These are phyloP conservation scores for Tylopilus vinaceipallidus DNA, from an alignment of 768 basidiomycete genomes.

Conservation along the genomic window DNA sequence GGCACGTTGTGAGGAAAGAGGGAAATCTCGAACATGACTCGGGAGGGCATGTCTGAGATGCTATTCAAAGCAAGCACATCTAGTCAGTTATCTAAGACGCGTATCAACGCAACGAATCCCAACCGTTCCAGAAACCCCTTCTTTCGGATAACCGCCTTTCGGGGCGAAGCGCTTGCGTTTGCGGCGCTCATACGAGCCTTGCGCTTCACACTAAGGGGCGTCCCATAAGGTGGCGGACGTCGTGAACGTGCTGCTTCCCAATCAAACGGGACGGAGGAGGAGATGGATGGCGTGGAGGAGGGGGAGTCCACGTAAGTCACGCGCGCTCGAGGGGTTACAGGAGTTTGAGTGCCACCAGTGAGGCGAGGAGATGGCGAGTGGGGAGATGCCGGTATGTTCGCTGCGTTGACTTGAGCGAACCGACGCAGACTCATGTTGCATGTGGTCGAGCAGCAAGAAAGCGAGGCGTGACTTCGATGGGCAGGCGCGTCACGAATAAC, in stretches of 20 bases:
- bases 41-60: slow-evolving; percentile 63
- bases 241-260: slow-evolving; percentile 81
- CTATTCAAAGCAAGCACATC: slow-evolving; percentile 34
- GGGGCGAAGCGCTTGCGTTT: slow-evolving; percentile 33
- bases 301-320: slow-evolving; percentile 59
- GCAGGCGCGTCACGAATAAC: slow-evolving; percentile 23
- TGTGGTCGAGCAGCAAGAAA: slow-evolving; percentile 9
- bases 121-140: slow-evolving; percentile 65
- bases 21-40: slow-evolving; percentile 74
- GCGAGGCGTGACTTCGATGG: slow-evolving; percentile 17
- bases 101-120: slow-evolving; percentile 5
- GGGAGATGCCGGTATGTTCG: slow-evolving; percentile 39
- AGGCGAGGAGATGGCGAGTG: slow-evolving; percentile 37
- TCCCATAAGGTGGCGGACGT: slow-evolving; percentile 69
- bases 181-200: slow-evolving; percentile 39
- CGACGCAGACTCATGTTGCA: slow-evolving; percentile 53
- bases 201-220: slow-evolving; percentile 50
- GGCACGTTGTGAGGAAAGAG: slow-evolving; percentile 82
- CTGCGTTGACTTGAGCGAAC: slow-evolving; percentile 49
- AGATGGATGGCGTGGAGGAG: slow-evolving; percentile 67
- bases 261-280: slow-evolving; percentile 77
- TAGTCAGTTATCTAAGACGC: slow-evolving; percentile 14
- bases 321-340: slow-evolving; percentile 45
- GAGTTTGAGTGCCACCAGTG: slow-evolving; percentile 37
- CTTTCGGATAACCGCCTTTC: slow-evolving; percentile 59